Base-by-base conservation (phyloP, 2,329 filamentous ascomycete genomes). In the Tolypocladium tropicale region DNA sequence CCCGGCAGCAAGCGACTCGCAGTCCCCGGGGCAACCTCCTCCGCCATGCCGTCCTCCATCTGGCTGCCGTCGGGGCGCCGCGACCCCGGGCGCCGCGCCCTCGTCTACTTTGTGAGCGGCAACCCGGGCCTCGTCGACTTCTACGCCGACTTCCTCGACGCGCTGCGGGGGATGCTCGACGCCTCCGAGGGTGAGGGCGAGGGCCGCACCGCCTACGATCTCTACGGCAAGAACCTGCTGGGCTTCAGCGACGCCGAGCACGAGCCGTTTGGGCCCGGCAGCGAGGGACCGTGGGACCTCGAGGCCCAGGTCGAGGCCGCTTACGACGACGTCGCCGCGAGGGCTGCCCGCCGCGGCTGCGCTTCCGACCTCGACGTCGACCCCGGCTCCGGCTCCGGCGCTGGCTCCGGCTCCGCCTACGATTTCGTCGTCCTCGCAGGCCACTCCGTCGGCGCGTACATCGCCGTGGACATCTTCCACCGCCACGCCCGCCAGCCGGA, bases 61-160 rank as follows among this genome's bases (percentile, higher is more conserved):
- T 69, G 62, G 53, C 56, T 70, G 10, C 69, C 68, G 6, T 67
- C 70, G 25, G 58, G 57, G 28, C 57, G 57, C 30, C 59, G 60
- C 23, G 52, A 53, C 10, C 56, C 61, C 51, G 56, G 58, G 21
- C 59, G 59, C 16, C 71, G 65, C 58, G 72, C 71, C 58, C 78
- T 91, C 53, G 73, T 92, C 61, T 90, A 84, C 73, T 86, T 89
- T 69, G 77, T 93, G 43, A 82, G 86, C 32, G 89, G 89, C 23
- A 93, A 93, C 61, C 89, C 89, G 6, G 89, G 89, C 6, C 75
- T 90, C 21, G 80, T 91, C 53, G 81, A 79, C 56, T 93, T 89
- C 76, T 93, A 93, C 70, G 73, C 72, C 56, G 76, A 80, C 39
- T 93, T 90, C 68, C 75, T 91, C 12, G 73, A 73, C 0, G 74